phyloP scores from a whole-genome alignment of 2,329 filamentous ascomycete genomes.

The Byssothecium circinans region DNA sequence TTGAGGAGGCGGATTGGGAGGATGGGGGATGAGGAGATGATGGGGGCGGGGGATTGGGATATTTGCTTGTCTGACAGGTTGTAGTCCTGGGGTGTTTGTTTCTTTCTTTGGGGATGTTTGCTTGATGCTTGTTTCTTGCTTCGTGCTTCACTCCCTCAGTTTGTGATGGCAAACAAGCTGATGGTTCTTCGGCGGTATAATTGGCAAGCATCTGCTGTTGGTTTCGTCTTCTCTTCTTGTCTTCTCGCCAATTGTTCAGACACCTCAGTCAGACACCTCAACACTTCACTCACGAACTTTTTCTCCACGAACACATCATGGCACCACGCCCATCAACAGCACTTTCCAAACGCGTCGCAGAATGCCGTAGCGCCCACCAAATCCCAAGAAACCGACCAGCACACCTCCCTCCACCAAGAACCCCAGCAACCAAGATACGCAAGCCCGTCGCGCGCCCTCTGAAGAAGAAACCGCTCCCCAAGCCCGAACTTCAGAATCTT shows the following conservation, averaged over 20 bases:
- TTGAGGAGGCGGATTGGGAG: too few species aligned
- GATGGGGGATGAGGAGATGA: too few species aligned
- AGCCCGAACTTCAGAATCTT: too few species aligned
- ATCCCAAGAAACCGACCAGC: conserved; percentile 8
- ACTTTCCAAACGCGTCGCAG: conserved; percentile 4
- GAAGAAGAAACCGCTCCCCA: not conserved
- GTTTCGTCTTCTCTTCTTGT: too few species aligned
- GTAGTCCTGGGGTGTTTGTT: too few species aligned
- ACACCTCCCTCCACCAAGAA: not conserved
- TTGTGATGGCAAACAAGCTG: not conserved
- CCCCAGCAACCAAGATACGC: not conserved
- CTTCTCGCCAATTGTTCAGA: too few species aligned
- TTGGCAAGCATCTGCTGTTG: not conserved
- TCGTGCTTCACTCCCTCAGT: not conserved
- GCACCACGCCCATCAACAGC: conserved; percentile 1
- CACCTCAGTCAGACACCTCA: too few species aligned
- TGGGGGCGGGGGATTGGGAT: too few species aligned
- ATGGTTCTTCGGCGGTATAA: not conserved
- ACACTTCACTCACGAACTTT: too few species aligned
- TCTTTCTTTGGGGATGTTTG: not conserved
- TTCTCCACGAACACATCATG: not conserved
- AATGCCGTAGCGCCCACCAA: conserved; percentile 6
- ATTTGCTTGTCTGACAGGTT: too few species aligned
- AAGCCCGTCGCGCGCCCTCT: not conserved
- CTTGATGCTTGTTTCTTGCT: not conserved